Base-by-base conservation (phyloP, 2,329 filamentous ascomycete genomes). In the Geosmithia morbida region DNA sequence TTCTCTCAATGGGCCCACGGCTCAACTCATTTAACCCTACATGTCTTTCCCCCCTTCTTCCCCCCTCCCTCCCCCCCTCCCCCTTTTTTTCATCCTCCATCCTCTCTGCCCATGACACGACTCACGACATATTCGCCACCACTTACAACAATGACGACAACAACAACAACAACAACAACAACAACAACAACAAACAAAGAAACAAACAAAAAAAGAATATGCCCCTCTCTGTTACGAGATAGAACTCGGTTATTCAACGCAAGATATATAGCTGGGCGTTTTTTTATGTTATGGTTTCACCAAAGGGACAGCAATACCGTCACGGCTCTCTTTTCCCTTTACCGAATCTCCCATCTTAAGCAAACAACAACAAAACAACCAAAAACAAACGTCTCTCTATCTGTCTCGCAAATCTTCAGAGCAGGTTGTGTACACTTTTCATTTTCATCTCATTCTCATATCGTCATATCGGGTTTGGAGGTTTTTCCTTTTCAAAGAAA, bases 21-120 rank as follows among this genome's bases (percentile, higher is more conserved):
- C 64, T 30, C 60, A 66, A 55, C 67, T 67, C 64, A 61, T 66
- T 42, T 68, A 60, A 17, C 10, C 20, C 20, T 8, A 37, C 33
- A 17, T 22, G 8, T 30, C 3, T 33, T 10, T 17, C 29, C 18
- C 17, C 6, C n/a, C 20, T 45, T 37, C 17, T 33, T 26, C 4
- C 16, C 18, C 7, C 22, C 6, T 33, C 29, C n/a, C 37, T 45
- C n/a, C 29, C 22, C 4, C 16, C 30, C n/a, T 10, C 7, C 6
- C 29, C 17, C 20, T 42, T 42, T 6, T 42, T 19, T 42, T 16
- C 4, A 41, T 16, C 4, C 39, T 41, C 39, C 18, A 16, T 4
- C 39, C 18, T 18, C 16, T 13, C 22, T 26, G 22, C 8, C 22
- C 8, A 26, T 26, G 22, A 26, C 22, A 26, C 39, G 39, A 41